Evolutionary conservation across 176 grass and related monocot genomes (phyloP).

Genomic region (Zea luxurians): DNA sequence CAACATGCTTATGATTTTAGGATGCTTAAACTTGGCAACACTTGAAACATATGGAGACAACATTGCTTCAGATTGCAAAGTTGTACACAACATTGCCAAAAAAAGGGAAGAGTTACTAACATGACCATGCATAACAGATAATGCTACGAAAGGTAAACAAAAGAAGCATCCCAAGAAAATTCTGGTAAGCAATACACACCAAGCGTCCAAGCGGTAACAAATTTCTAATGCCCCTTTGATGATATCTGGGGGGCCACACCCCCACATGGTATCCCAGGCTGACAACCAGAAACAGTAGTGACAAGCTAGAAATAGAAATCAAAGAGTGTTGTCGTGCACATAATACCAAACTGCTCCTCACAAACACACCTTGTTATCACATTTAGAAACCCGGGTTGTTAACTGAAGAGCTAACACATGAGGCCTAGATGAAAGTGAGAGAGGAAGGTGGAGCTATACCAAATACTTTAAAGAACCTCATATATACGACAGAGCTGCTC

Average conservation of each 20-base stretch:
- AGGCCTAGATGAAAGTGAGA: too few relatives aligned
- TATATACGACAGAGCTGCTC: too few relatives aligned
- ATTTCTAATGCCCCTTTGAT: neutral
- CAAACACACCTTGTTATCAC: conserved; percentile 26
- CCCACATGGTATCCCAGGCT: conserved; percentile 40
- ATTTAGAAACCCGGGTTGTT: conserved; percentile 16
- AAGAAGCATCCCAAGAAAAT: conserved; percentile 35
- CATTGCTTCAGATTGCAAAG: neutral
- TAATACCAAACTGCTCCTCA: conserved; percentile 36
- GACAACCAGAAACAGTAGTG: conserved; percentile 18
- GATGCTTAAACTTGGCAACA: neutral
- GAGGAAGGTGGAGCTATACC: too few relatives aligned
- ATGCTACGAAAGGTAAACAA: neutral
- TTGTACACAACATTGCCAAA: neutral
- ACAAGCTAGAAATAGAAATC: too few relatives aligned
- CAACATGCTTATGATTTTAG: neutral
- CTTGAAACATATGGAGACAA: neutral
- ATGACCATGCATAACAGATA: neutral
- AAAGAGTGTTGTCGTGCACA: conserved; percentile 17
- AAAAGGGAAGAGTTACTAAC: neutral
- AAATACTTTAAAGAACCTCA: too few relatives aligned
- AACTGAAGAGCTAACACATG: too few relatives aligned
- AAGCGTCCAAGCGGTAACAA: neutral
- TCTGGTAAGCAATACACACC: neutral
- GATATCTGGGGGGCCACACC: neutral